Evolutionary conservation across 345 rosid species (phyloP), one percentile per base, ranked within the genome.

Genomic region (Salix brachista): DNA sequence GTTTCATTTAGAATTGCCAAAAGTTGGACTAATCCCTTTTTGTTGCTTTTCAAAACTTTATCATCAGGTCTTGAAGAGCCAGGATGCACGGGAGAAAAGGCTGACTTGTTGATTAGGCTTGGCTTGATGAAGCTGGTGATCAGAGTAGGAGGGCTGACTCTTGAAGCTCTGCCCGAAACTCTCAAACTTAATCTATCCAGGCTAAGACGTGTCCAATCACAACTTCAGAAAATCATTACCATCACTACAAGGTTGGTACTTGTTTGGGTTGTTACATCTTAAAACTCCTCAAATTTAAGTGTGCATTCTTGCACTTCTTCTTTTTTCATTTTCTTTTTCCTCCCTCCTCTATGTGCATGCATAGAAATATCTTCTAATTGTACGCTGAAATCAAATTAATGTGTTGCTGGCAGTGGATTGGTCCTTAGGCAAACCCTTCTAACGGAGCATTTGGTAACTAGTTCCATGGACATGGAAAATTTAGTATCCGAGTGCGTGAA

Each of bases 21-120:
- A 23, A 11, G 42, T 23, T 72, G 52, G 16, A 60, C 18, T 48
- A 17, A 13, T 5, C 61, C 37, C 48, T 70, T 4, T 48, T 39
- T 46, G 50, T 46, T 46, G 50, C 39, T 42, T 2, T 36, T 2
- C 44, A 41, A n/a, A 21, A 9, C 73, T 25, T 54, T 72, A 28
- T 18, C 48, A 28, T 18, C 48, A 61, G 67, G 54, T 65, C 37
- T 11, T 23, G 18, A 48, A 23, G 44, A 65, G 46, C 44, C 61
- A 65, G 70, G 48, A 74, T 74, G 77, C 70, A 65, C 32, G 6
- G 77, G 77, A 65, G 77, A 74, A 50, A 74, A 36, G 21, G 37
- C 14, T 19, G 77, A 74, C 23, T 44, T 4, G 34, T 46, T 44
- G 30, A 70, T 74, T 44, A 74, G 64, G 71, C 60, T 65, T 30